Evolutionary conservation across 2,329 filamentous ascomycete species (phyloP), one percentile per base, ranked within the genome.

Genomic region (Penicillium sp.): DNA sequence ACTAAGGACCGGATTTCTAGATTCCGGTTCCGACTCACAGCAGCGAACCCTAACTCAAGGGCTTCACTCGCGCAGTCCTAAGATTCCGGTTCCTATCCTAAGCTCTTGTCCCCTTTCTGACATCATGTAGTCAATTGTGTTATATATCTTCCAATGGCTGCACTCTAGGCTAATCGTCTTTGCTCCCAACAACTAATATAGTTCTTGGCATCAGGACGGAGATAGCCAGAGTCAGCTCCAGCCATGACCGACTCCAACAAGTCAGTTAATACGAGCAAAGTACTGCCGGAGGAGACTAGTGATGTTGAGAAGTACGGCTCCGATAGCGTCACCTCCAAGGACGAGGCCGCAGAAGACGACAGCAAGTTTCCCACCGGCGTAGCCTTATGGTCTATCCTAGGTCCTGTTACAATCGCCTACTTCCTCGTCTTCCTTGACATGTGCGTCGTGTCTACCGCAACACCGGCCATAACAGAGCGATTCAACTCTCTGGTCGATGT

Each of bases 401-500:
- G 23, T 11, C 40, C 40, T 27, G 23, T 43, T 43, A 43, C 40
- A 43, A 43, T 43, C 4, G 40, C 40, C 23, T 43, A 43, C 23
- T 43, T 43, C 5, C 40, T 43, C 23, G 40, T 43, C 40, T 43
- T 43, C 40, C 40, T 43, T 2, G 40, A 43, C 21, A 43, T 43
- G 40, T 43, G 40, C 6, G 23, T 43, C 3, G 40, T 43, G 8
- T 43, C 40, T 10, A 43, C 40, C 8, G 40, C 40, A 43, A 43
- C 40, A 0, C 40, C 40, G 2, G 23, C 40, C 8, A 43, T 43
- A 9, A 43, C 40, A 43, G 2, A n/a, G 1, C 23, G 40, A 27
- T 43, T 43, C 15, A n/a, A 43, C 40, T 43, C 40, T 27, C 40
- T 43, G 1, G 40, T 43, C 3, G 70, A 72, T 50, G 63, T 72